phyloP scores from a whole-genome alignment of 768 basidiomycete genomes.

The Trametes cingulata region DNA sequence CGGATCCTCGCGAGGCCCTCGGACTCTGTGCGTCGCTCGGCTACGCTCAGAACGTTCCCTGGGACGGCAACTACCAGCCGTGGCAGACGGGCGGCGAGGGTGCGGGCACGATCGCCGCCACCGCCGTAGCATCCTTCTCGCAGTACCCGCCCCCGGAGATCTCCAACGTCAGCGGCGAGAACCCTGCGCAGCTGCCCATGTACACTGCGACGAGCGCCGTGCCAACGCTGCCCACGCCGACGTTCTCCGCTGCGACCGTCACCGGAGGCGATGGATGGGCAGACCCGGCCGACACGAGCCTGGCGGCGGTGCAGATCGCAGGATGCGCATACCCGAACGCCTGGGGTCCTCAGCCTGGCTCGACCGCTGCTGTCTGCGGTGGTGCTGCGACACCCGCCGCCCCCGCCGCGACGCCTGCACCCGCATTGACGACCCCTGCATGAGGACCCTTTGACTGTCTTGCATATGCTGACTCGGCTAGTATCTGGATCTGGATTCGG shows the following conservation, averaged over 20 bases:
- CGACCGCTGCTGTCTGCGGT: constrained; percentile 26
- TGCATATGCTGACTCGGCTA: neutral
- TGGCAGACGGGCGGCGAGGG: constrained; percentile 72
- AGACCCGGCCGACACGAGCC: constrained; percentile 48
- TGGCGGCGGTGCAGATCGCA: constrained; percentile 56
- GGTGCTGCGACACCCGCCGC: constrained; percentile 14
- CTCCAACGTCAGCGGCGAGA: constrained; percentile 42
- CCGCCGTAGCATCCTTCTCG: constrained; percentile 41
- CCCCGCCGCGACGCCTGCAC: neutral
- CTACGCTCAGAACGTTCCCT: constrained; percentile 37
- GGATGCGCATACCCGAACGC: constrained; percentile 68
- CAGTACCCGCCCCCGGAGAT: constrained; percentile 60
- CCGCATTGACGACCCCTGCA: neutral
- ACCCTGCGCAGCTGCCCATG: constrained; percentile 50
- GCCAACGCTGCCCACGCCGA: constrained; percentile 56
- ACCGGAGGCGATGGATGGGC: constrained; percentile 58
- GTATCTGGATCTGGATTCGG: constrained; percentile 1
- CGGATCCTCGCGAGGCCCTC: constrained; percentile 63
- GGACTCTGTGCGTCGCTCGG: constrained; percentile 67
- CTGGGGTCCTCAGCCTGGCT: constrained; percentile 37
- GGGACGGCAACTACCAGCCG: constrained; percentile 55
- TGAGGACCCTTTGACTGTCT: neutral
- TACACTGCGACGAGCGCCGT: constrained; percentile 64
- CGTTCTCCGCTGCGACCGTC: constrained; percentile 45
- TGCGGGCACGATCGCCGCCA: constrained; percentile 48